phyloP scores from a whole-genome alignment of 345 rosid species.

The Microcos paniculata region DNA sequence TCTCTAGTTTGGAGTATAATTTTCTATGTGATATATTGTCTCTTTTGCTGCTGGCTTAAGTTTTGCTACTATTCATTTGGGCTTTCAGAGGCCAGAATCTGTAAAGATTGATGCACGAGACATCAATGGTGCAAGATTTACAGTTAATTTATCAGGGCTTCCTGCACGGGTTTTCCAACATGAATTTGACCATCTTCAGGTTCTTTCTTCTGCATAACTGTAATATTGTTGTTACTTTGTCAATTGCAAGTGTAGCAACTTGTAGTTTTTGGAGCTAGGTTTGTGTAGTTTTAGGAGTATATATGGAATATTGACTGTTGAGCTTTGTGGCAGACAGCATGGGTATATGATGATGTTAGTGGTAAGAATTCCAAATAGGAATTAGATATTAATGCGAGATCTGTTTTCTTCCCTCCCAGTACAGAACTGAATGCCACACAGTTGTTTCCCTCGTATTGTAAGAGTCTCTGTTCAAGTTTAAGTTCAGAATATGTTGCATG shows the following conservation, averaged over 20 bases:
- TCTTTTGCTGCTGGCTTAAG: neutral
- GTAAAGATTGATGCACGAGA: constrained; percentile 89
- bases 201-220: constrained; percentile 24
- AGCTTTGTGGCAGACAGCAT: neutral
- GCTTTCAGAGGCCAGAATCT: constrained; percentile 82
- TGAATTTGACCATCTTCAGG: constrained; percentile 94
- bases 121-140: constrained; percentile 65
- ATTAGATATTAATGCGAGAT: neutral
- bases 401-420: neutral
- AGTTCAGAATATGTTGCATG: neutral
- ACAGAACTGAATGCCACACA: neutral
- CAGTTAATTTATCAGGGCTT: constrained; percentile 69
- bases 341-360: neutral
- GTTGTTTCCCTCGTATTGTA: neutral
- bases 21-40: neutral
- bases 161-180: constrained; percentile 92
- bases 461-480: neutral
- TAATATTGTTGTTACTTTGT: neutral
- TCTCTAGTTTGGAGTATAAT: neutral
- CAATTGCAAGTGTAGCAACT: neutral
- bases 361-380: neutral
- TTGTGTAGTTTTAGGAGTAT: neutral
- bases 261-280: neutral
- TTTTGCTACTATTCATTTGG: neutral
- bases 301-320: neutral